Base-by-base conservation (phyloP, 495 filamentous ascomycete genomes). In the Elasticomyces elasticus region DNA sequence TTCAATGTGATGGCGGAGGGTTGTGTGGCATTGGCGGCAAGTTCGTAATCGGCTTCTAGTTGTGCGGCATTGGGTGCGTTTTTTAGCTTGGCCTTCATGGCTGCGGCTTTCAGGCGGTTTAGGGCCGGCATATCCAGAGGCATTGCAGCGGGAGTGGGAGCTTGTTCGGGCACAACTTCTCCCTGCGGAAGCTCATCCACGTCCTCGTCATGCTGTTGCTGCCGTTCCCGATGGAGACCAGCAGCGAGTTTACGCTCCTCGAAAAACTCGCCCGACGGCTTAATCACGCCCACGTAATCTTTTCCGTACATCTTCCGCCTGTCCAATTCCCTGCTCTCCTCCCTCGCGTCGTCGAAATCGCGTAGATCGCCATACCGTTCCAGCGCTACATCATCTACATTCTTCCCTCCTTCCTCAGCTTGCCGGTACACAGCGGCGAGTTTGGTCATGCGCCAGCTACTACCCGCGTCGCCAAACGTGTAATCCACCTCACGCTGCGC, bases 391-490 rank as follows among this genome's bases (percentile, higher is more conserved):
- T 89, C 86, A 24, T 97, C 90, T 17, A 92, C 72, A 6, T 78
- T 35, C 48, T 73, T 75, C 2, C 83, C 83, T 10, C 72, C 82
- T 62, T 91, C 83, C 60, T 94, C 77, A 0, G 87, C 84, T 51
- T 82, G 79, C 47, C 82, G 78, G 70, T 94, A 95, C 17, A 95
- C 83, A 6, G 83, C 85, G 60, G 85, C 88, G 25, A 99, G 77
- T 64, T 87, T 95, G 28, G 83, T 91, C 91, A 97, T 96, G 42
- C 92, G 81, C 91, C 94, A 99, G 56, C 85, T 77, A 17, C 89
- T 87, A 0, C 94, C 92, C 13, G 79, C 67, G 66, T 99, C 94
- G 17, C 92, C 92, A 69, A 99, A 95, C 0, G 73, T 85, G 64
- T 97, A 99, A 54, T 74, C 71, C 13, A 94, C 81, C 28, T 86